Percentiles rank a stretch among this genome's conserved stretches.
Evolutionary conservation across 352 stramenopile species (phyloP).

Genomic region (Globisporangium okanoganense): DNA sequence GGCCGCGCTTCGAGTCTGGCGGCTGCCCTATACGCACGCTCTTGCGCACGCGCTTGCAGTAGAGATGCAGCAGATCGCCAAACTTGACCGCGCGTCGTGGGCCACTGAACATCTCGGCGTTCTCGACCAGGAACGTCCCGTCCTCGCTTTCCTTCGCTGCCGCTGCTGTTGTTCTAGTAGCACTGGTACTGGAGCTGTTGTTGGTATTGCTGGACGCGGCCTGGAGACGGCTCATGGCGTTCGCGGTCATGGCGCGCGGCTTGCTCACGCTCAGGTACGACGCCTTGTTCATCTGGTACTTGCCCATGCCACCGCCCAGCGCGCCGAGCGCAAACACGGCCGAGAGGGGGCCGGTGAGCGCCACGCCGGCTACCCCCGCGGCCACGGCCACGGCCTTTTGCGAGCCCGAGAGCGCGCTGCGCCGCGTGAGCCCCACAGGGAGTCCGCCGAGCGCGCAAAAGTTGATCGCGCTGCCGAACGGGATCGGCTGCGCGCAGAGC

Average conservation of each 20-base stretch:
- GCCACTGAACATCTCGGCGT: constrained; percentile 47
- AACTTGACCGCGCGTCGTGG: constrained; percentile 40
- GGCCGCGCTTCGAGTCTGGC: constrained; percentile 50
- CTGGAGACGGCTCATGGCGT: not conserved
- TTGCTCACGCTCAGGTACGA: constrained; percentile 48
- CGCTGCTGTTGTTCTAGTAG: not conserved
- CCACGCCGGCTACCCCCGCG: constrained; percentile 46
- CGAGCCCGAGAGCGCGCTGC: constrained; percentile 45
- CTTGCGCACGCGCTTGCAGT: constrained; percentile 38
- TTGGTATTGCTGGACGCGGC: not conserved
- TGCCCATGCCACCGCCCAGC: constrained; percentile 47
- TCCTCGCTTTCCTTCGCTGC: constrained; percentile 8
- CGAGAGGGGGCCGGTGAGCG: constrained; percentile 47
- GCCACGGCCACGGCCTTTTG: constrained; percentile 52
- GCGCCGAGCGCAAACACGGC: constrained; percentile 49
- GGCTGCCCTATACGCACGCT: constrained; percentile 38
- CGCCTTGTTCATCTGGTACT: constrained; percentile 68
- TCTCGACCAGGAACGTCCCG: constrained; percentile 53
- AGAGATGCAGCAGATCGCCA: constrained; percentile 51
- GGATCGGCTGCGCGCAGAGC: constrained; percentile 25
- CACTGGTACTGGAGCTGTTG: not conserved
- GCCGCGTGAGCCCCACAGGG: constrained; percentile 42
- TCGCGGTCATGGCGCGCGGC: constrained; percentile 10
- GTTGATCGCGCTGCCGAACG: constrained; percentile 42
- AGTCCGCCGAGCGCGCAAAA: constrained; percentile 52